phyloP scores from a whole-genome alignment of 805 yeast genomes.

The Yarrowia phangngaensis region DNA sequence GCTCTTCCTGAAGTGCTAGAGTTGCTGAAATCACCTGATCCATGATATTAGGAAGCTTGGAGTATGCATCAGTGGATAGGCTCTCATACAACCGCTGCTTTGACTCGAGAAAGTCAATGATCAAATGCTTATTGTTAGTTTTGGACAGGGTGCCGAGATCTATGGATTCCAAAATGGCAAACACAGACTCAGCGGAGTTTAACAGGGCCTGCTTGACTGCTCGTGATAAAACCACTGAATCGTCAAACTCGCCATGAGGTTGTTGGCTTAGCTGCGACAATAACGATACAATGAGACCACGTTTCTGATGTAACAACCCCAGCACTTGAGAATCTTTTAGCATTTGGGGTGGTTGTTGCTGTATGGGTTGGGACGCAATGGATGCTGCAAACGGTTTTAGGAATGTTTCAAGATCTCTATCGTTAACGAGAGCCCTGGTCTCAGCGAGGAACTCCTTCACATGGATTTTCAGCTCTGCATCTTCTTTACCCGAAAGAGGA shows the following conservation, averaged over 20 bases:
- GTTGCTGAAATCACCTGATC: conserved; percentile 23
- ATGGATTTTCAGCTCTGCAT: neutral
- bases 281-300: conserved; percentile 22
- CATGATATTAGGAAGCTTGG: conserved; percentile 9
- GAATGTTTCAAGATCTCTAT: conserved; percentile 8
- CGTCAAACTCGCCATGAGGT: conserved; percentile 21
- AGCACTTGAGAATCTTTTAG: conserved; percentile 19
- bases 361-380: conserved; percentile 13
- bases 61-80: conserved; percentile 1
- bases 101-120: conserved; percentile 15
- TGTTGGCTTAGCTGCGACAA: conserved; percentile 22
- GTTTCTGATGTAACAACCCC: conserved; percentile 14
- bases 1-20: conserved; percentile 21
- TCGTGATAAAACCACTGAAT: conserved; percentile 12
- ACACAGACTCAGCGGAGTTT: conserved; percentile 19
- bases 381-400: conserved; percentile 17
- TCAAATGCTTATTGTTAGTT: conserved; percentile 24
- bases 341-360: conserved; percentile 17
- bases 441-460: conserved; percentile 9
- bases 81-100: conserved; percentile 17
- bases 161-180: conserved; percentile 18
- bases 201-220: conserved; percentile 20
- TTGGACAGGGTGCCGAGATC: conserved; percentile 4
- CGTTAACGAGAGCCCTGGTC: neutral
- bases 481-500: neutral